Base-by-base conservation (phyloP, 2,329 filamentous ascomycete genomes). In the Fusarium sp. region DNA sequence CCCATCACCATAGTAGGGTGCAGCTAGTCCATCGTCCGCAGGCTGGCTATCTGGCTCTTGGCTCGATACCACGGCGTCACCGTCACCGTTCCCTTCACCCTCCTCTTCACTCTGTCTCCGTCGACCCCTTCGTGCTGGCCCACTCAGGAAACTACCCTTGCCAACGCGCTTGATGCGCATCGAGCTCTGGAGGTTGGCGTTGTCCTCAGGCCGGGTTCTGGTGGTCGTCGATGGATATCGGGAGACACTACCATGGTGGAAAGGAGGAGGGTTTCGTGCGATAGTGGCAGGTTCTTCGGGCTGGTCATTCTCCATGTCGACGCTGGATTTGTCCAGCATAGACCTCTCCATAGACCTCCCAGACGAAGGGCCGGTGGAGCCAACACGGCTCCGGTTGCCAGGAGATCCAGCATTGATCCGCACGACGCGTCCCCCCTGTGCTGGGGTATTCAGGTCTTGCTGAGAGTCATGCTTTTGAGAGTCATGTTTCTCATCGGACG, bases 131-230 rank as follows among this genome's bases (percentile, higher is more conserved):
- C 94, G 88, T 18, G 94, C 92, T 30, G 94, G 94, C 1, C 92
- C 93, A 72, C 92, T 94, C 23, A 96, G 83, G 71, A 95, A 95
- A 64, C 89, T 92, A 1, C 93, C 85, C 79, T 93, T 93, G 15
- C 91, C 91, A 13, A 94, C 88, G 65, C 93, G 86, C 81, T 95
- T 95, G 62, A 95, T 85, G 6, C 94, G 88, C 85, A 94, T 89
- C 1, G 93, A 94, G 73, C 91, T 91, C 65, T 93, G 92, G 2
- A 89, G 82, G 13, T 88, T 90, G 36, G 83, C 81, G 36, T 92
- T 90, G 27, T 94, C 91, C 3, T 89, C 89, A 52, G 86, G 84
- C 37, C 86, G 84, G 15, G 80, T 83, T 52, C 85, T 83, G 37
- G 83, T 83, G 44, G 84, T 81, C 3, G 86, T 87, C 4, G 87